Evolutionary conservation across 1,284 basidiomycete species (phyloP).

Genomic region (Moesziomyces sp.): DNA sequence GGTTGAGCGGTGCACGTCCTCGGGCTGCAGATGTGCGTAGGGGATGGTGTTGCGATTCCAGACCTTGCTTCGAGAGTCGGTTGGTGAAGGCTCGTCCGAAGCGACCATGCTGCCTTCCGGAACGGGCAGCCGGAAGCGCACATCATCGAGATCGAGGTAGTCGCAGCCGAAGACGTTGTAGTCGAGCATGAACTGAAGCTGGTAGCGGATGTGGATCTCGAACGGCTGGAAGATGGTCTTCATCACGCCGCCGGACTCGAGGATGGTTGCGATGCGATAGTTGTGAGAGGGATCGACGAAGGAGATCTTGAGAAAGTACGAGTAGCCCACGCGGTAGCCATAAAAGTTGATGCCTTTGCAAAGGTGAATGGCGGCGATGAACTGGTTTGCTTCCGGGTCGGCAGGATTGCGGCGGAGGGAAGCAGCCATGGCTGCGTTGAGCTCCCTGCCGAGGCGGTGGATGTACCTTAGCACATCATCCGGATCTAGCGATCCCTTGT

Average conservation of each 20-base stretch:
- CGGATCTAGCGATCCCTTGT: constrained; percentile 66
- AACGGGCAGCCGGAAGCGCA: constrained; percentile 71
- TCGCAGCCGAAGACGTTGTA: constrained; percentile 95
- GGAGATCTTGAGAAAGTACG: constrained; percentile 89
- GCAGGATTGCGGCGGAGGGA: constrained; percentile 48
- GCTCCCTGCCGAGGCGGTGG: constrained; percentile 74
- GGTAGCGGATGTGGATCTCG: constrained; percentile 89
- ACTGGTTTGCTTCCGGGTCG: constrained; percentile 40
- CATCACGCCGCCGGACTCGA: constrained; percentile 66
- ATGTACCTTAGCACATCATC: constrained; percentile 77
- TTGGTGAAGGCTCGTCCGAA: constrained; percentile 12
- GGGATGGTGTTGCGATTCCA: constrained; percentile 43
- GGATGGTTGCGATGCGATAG: constrained; percentile 55
- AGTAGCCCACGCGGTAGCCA: constrained; percentile 87
- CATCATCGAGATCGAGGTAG: constrained; percentile 77
- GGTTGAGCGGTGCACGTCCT: constrained; percentile 70
- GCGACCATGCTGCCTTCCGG: constrained; percentile 64
- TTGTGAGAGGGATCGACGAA: constrained; percentile 73
- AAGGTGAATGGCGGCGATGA: constrained; percentile 74
- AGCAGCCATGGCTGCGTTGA: constrained; percentile 72
- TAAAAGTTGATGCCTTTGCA: constrained; percentile 97
- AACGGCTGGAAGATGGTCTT: constrained; percentile 75
- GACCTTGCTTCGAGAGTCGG: constrained; percentile 25
- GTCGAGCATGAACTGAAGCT: constrained; percentile 93
- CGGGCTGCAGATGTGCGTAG: constrained; percentile 35